A percentile compares a stretch with the other conserved stretches of the same genome.
Conservation (phyloP, 139 green algal species). For the Chlamydomonas sp. region DNA sequence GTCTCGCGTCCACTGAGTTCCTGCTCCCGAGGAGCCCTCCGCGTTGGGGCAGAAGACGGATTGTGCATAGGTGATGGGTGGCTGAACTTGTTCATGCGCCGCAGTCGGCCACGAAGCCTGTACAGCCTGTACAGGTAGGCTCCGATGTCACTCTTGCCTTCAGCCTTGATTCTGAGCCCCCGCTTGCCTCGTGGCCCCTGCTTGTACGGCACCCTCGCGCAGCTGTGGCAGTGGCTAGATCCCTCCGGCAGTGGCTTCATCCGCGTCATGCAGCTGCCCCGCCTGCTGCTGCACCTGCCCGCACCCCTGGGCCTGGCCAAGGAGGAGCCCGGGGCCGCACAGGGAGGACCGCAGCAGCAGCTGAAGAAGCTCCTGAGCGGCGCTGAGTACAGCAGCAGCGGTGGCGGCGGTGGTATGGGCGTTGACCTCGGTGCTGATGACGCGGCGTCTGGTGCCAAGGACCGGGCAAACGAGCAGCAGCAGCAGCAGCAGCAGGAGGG, state of each 20-base stretch:
- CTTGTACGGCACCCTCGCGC: not conserved
- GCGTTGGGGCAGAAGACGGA: not conserved
- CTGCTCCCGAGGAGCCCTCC: not conserved
- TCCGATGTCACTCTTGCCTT: not conserved
- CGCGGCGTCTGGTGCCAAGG: no score
- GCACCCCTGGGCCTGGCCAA: slow-evolving; percentile 25
- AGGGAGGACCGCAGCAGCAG: no score
- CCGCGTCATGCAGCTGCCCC: slow-evolving; percentile 44
- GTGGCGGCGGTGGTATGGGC: no score
- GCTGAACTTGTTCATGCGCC: not conserved
- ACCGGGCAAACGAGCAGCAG: no score
- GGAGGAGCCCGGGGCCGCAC: not conserved
- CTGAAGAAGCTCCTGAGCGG: no score
- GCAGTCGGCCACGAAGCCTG: not conserved
- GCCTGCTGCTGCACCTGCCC: slow-evolving; percentile 13
- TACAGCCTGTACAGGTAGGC: not conserved
- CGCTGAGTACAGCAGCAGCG: no score
- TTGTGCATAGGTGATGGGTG: not conserved
- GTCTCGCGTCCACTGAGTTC: no score
- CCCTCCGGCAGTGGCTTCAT: slow-evolving; percentile 60
- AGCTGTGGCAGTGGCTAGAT: slow-evolving; percentile 70
- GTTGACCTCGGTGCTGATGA: no score
- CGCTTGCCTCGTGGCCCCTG: no score
- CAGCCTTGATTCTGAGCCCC: not conserved
- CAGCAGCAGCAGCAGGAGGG: no score